Base-by-base conservation (phyloP, 169 alveolate genomes). In the Eimeria necatrix region DNA sequence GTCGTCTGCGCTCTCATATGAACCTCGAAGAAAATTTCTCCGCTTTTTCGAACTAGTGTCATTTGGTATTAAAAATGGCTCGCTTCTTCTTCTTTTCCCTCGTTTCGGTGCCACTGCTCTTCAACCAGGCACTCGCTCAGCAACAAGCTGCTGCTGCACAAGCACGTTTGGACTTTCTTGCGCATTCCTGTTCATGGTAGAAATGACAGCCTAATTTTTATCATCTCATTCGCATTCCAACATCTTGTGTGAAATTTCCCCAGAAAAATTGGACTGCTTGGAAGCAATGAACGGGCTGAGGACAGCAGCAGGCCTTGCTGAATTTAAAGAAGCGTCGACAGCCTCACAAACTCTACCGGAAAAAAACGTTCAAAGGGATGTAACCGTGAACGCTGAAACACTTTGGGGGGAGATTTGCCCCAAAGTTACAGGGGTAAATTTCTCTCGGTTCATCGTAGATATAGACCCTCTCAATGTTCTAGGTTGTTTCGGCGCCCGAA, bases 251-350 rank as follows among this genome's bases (percentile, higher is more conserved):
- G 68, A 4, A 12, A n/a, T 18, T 70, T 22, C 76, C 18, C 22
- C 76, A 3, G 76, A n/a, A 4, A n/a, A 12, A 64, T 22, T n/a
- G 18, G 0, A 24, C 80, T 18, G 80, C 41, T 26, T 70, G 22
- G 51, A 24, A n/a, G 14, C 49, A 14, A 22, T 81, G 74, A 81
- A 81, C 73, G 56, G 22, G 56, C 9, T 24, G 32, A 81, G 90
- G 32, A 48, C 71, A 0, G 74, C 90, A n/a, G 90, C 90, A n/a
- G 90, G 90, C 1, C 90, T 81, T n/a, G 32, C 90, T 7, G 32
- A 53, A 7, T 16, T 81, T 14, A 56, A 14, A 2, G 68, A 76
- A 3, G 20, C 68, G 22, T 56, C 68, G 20, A 32, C 41, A 32
- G 41, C 41, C 41, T 0, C 41, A 2, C 41, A 32, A 32, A 32